Base-by-base conservation (phyloP, 2,329 filamentous ascomycete species). In the Nemania abortiva region DNA sequence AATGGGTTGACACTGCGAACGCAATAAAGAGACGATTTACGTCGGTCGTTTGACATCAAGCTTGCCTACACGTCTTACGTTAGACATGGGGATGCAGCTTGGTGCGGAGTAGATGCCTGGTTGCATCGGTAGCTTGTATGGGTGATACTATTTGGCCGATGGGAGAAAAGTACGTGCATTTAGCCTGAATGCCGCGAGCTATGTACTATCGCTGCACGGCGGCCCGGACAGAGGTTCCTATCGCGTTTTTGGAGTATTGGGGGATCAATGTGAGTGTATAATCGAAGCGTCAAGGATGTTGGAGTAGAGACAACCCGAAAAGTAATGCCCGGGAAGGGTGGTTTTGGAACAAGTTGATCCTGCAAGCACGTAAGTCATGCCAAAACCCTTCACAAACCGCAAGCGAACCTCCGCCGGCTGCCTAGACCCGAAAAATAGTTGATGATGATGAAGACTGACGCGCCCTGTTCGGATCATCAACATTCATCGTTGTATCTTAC, bases 101-200 rank as follows among this genome's bases (percentile, higher is more conserved):
- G 55, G 49, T 61, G 64, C 34, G 56, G 64, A 65, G 54, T 47
- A 60, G 29, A 24, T 58, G 13, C 42, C 39, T 49, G 39, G 34
- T 31, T 45, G 20, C 52, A 37, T 53, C 50, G 34, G 31, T 45
- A 55, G 27, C 63, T 64, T 6, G 13, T 42, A 20, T 18, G 29
- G 47, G 20, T 5, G 7, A 54, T 47, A 42, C 29, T 45, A n/a
- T 45, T 58, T 56, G n/a, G 52, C 39, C 13, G 60, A 10, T 29
- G 34, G 59, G 55, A 13, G 37, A 31, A 52, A 29, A n/a, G 39
- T 6, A 52, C 34, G 10, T 52, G 47, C 31, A 69, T 69, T 70
- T 69, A 70, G 69, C 62, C 69, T 70, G 22, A 70, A 65, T 68
- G 22, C 22, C n/a, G n/a, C n/a, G n/a, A 37, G 31, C 29, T 27